Base-by-base conservation (phyloP, 1,284 basidiomycete species). In the Rugosomyces carneus region DNA sequence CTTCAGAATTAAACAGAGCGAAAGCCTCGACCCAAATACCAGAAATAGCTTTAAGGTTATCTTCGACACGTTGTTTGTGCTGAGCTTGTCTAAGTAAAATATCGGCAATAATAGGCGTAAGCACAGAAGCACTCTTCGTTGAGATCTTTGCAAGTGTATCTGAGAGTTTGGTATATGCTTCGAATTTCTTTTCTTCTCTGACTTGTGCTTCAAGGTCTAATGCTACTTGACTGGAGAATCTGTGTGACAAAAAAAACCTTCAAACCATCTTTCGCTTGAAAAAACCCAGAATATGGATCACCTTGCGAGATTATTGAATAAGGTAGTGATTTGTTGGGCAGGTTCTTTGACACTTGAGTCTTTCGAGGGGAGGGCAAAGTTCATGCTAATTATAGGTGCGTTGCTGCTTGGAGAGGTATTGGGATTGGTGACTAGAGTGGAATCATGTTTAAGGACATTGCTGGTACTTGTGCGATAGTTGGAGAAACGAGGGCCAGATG, bases 111-210 rank as follows among this genome's bases (percentile, higher is more conserved):
- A 71, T 61, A 16, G 73, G 69, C 2, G 66, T 64, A 21, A 78
- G 64, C 8, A 67, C 61, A 43, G 60, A 59, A 16, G 70, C 65
- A 15, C 68, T 66, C 2, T 65, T 60, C 5, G 64, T 56, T 18
- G 73, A 71, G 16, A 72, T 65, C 47, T 65, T 68, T 13, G 71
- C 66, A 21, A 79, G 62, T 10, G 72, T 66, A 15, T 66, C 59
- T 8, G 73, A 73, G 37, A 79, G 64, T 34, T 71, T 67, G 3
- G 66, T 73, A 48, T 72, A 77, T 3, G 69, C 69, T 48, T 70
- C 63, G 18, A 68, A 53, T 47, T 68, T 71, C 43, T 62, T 58
- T 38, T 69, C 71, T 49, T 73, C 72, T 44, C 60, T 64, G 29
- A 68, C 66, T 31, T 70, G 61, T 29, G 61, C 60, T 41, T 66